These are phyloP conservation scores for Sarocladium oryzae DNA, from an alignment of 2,329 filamentous ascomycete genomes.

Conservation along the genomic window DNA sequence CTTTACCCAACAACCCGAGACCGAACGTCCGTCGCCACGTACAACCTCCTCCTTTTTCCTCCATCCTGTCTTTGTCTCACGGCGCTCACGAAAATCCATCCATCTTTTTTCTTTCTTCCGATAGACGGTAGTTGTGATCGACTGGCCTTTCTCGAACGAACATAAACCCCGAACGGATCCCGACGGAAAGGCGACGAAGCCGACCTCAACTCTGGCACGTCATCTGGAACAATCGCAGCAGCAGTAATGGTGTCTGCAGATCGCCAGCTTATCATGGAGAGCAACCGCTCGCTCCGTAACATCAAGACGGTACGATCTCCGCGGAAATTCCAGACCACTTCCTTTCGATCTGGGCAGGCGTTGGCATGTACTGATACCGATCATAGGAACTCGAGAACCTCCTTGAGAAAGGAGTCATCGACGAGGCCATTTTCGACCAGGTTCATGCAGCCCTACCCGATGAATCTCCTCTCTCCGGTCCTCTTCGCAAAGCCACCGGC, in stretches of 20 bases:
- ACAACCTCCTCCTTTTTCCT: background rate
- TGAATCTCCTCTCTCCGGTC: slow-evolving; percentile 54
- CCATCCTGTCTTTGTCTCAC: background rate
- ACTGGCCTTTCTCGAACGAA: too few species aligned
- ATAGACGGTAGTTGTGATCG: too few species aligned
- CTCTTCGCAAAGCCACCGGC: slow-evolving; percentile 33
- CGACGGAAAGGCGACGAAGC: slow-evolving; percentile 3
- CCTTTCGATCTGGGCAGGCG: too few species aligned
- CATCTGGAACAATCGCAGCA: background rate
- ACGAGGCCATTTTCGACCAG: slow-evolving; percentile 64
- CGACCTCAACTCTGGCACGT: background rate
- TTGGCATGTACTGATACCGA: too few species aligned
- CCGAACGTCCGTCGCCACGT: background rate
- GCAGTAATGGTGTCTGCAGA: slow-evolving; percentile 40
- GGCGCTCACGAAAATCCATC: too few species aligned
- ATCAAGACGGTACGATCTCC: slow-evolving; percentile 71
- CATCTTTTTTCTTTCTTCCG: background rate
- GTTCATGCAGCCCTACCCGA: slow-evolving; percentile 70
- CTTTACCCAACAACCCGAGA: background rate
- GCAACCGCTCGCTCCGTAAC: slow-evolving; percentile 78
- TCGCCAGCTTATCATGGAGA: slow-evolving; percentile 56
- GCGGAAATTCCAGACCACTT: too few species aligned
- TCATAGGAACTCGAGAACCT: slow-evolving; percentile 92
- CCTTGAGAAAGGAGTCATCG: slow-evolving; percentile 74
- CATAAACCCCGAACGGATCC: too few species aligned